These are phyloP conservation scores for Hyphopichia fennica DNA, from an alignment of 1,139 yeast genomes.

Conservation along the genomic window DNA sequence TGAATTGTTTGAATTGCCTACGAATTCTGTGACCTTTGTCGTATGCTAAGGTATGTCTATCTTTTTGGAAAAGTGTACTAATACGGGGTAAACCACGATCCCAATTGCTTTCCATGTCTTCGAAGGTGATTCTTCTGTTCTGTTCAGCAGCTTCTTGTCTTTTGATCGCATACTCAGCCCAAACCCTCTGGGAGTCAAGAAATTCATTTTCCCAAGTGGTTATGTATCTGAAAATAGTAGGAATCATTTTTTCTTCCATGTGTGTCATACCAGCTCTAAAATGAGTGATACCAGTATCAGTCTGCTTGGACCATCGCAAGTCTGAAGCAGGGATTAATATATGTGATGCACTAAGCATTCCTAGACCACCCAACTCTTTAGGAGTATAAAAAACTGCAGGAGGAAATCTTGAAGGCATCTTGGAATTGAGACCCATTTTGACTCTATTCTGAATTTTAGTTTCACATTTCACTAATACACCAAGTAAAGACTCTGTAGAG, in stretches of 20 bases:
- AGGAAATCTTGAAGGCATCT: slow-evolving; percentile 98
- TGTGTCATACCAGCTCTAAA: slow-evolving; percentile 93
- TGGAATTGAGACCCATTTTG: slow-evolving; percentile 91
- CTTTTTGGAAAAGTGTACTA: slow-evolving; percentile 92
- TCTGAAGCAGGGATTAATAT: slow-evolving; percentile 93
- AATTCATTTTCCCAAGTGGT: slow-evolving; percentile 98
- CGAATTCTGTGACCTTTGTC: slow-evolving; percentile 93
- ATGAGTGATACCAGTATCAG: slow-evolving; percentile 93
- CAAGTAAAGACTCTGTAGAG: slow-evolving; percentile 76
- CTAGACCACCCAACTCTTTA: slow-evolving; percentile 94
- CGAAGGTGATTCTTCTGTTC: slow-evolving; percentile 83
- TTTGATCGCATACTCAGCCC: slow-evolving; percentile 96
- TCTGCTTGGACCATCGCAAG: slow-evolving; percentile 86
- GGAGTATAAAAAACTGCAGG: slow-evolving; percentile 99
- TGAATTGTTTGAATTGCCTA: slow-evolving; percentile 72
- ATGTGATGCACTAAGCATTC: slow-evolving; percentile 97
- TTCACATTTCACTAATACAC: slow-evolving; percentile 84
- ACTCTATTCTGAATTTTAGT: slow-evolving; percentile 93
- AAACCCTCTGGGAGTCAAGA: slow-evolving; percentile 89
- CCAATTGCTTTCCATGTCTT: slow-evolving; percentile 93
- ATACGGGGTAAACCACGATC: slow-evolving; percentile 96
- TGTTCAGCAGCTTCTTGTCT: slow-evolving; percentile 86
- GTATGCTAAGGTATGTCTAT: slow-evolving; percentile 89
- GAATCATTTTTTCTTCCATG: slow-evolving; percentile 77
- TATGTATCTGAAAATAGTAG: slow-evolving; percentile 89